These are phyloP conservation scores for Emydomyces testavorans DNA, from an alignment of 2,329 filamentous ascomycete genomes.

Conservation along the genomic window DNA sequence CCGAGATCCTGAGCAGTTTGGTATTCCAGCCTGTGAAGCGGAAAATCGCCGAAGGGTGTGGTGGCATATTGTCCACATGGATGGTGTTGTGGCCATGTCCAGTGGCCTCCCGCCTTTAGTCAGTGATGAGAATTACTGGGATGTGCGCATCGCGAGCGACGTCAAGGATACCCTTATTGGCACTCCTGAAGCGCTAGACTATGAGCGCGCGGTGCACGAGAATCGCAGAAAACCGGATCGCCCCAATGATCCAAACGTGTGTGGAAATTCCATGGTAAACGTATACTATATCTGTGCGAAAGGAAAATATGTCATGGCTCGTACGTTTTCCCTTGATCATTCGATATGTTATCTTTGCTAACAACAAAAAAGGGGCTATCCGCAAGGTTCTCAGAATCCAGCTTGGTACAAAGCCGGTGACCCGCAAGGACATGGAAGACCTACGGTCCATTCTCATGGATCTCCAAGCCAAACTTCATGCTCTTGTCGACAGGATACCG, in stretches of 20 bases:
- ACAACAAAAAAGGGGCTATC: slow-evolving; percentile 27
- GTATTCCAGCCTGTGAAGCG: slow-evolving; percentile 35
- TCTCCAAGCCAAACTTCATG: slow-evolving; percentile 33
- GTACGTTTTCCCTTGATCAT: slow-evolving; percentile 22
- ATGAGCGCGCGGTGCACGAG: slow-evolving; percentile 27
- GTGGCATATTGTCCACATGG: slow-evolving; percentile 42
- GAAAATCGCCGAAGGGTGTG: slow-evolving; percentile 38
- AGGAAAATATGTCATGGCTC: slow-evolving; percentile 37
- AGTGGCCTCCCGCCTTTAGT: slow-evolving; percentile 39
- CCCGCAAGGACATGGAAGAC: slow-evolving; percentile 36
- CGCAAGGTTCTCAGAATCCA: slow-evolving; percentile 36
- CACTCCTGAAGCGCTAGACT: slow-evolving; percentile 28
- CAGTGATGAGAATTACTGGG: slow-evolving; percentile 39
- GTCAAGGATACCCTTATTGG: slow-evolving; percentile 37
- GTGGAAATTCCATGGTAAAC: slow-evolving; percentile 33
- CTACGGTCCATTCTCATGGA: slow-evolving; percentile 33
- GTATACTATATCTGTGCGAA: slow-evolving; percentile 35
- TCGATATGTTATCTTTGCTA: neutral
- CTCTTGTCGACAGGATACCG: slow-evolving; percentile 36
- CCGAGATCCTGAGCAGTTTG: slow-evolving; percentile 40
- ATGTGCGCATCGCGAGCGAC: slow-evolving; percentile 38
- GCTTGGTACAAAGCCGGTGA: slow-evolving; percentile 35
- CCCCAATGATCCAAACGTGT: slow-evolving; percentile 33
- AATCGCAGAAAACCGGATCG: slow-evolving; percentile 29
- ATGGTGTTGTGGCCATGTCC: slow-evolving; percentile 40